Percentiles rank a stretch among this genome's conserved stretches.
Evolutionary conservation across 176 grass and related monocot species (phyloP).

Genomic region (Pontederia crassipes): DNA sequence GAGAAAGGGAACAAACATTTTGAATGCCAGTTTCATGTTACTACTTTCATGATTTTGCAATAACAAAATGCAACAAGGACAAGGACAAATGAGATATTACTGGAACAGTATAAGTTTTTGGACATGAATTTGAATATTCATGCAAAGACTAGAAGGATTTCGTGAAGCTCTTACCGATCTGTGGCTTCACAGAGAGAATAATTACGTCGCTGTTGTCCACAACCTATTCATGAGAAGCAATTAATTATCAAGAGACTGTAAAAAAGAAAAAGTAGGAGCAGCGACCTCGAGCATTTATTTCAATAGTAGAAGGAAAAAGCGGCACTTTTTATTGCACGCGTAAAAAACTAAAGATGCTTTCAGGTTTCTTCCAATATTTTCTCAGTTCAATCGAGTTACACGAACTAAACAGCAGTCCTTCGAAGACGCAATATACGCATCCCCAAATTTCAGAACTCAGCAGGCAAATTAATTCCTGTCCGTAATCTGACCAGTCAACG

Average conservation of each 20-base stretch:
- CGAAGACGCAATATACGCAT: too few species aligned
- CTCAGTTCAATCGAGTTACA: too few species aligned
- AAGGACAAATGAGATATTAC: too few species aligned
- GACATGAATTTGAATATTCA: background rate
- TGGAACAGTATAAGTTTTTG: background rate
- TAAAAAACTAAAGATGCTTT: too few species aligned
- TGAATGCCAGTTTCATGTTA: background rate
- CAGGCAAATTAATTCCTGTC: background rate
- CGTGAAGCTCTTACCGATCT: constrained; percentile 44
- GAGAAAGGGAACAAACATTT: background rate
- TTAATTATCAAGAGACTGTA: background rate
- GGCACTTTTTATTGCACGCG: too few species aligned
- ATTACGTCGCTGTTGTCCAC: constrained; percentile 75
- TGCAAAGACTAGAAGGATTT: background rate
- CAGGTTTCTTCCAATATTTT: too few species aligned
- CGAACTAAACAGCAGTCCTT: too few species aligned
- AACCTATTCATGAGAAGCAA: constrained; percentile 30
- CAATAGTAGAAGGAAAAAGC: too few species aligned
- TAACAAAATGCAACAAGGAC: too few species aligned
- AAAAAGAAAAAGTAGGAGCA: background rate
- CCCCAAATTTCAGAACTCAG: too few species aligned
- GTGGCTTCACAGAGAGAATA: constrained; percentile 90
- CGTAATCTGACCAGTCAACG: background rate
- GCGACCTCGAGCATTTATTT: background rate
- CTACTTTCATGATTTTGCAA: too few species aligned